Evolutionary conservation across 306 rosid genomes (phyloP), one percentile per base, ranked within the genome.

Genomic region (Vigna trinervia): DNA sequence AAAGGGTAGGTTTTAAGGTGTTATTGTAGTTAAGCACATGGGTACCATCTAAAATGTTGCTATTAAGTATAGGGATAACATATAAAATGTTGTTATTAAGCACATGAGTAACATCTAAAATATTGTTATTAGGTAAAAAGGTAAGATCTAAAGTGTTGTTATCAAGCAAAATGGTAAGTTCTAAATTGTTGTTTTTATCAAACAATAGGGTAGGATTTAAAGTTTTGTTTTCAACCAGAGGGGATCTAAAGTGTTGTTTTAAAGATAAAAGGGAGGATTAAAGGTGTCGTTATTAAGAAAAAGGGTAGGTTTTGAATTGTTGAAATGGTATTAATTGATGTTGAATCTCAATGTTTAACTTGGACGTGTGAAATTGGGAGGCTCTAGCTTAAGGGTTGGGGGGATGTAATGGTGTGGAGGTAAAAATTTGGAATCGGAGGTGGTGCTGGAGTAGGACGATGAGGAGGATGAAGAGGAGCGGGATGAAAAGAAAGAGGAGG

Each of bases 291-390:
- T 3, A 45, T 45, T 11, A 45, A 73, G 84, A 63, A 66, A 78
- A 66, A 85, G 88, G 79, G 85, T 59, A 8, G 82, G 71, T 65
- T 83, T 85, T 60, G 86, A 69, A 69, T 78, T 84, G 75, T 73
- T 78, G 76, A 89, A 91, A 87, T 85, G 83, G 17, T 76, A 88
- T 22, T 86, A 69, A 80, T 86, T 90, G 76, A 85, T 91, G 78
- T 89, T 89, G 78, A 91, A 79, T 26, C 95, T 93, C 5, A 89
- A 76, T 73, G 88, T 60, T 48, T 84, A 93, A 41, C 77, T 86
- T 70, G 98, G 96, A 58, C 88, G 84, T 22, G 79, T 54, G 80
- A 83, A 74, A 79, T 76, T 84, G 77, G 82, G 76, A 82, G 72
- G 88, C 61, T 87, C 85, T 14, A 28, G 38, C 62, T 71, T 6